Base-by-base conservation (phyloP, 176 grass and related monocot genomes). In the Otatea glauca region DNA sequence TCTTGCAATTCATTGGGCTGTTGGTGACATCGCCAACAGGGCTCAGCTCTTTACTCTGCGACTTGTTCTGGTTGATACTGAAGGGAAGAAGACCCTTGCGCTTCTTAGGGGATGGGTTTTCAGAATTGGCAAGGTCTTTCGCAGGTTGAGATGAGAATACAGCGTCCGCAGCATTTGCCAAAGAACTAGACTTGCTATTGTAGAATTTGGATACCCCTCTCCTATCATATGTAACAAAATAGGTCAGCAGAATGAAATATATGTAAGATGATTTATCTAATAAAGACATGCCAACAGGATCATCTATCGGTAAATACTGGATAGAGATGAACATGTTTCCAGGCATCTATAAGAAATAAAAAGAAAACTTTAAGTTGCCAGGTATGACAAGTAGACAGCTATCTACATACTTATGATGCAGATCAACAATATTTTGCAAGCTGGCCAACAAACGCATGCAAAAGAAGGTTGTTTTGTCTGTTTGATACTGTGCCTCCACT, bases 41-140 rank as follows among this genome's bases (percentile, higher is more conserved):
- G 41, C 64, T 74, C 68, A 45, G 71, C 23, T 70, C 81, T 65
- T 79, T 92, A 45, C 82, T 79, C 51, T 72, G 70, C 8, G 83
- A 59, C 56, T 80, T 87, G 44, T 83, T 67, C 35, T 72, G 76
- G 44, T 82, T 79, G 66, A 91, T 59, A 75, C 67, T 53, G 79
- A 90, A 94, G 24, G 92, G 23, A 54, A 88, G 82, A 56, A 89
- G 76, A 63, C 86, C 84, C 75, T 97, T 97, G 68, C 94, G 91
- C 75, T 97, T 97, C 72, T 86, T 89, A 24, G 73, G 90, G 43
- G 88, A 91, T 68, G 89, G 20, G 14, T 81, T 90, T 13, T 75
- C 87, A 73, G 92, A 89, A 74, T 86, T 84, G 12, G 76, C 79
- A 25, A 68, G 76, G 23, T 49, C 79, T 82, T 92, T 86, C 49